Evolutionary conservation across 2,329 filamentous ascomycete genomes (phyloP).

Genomic region (Lanzia echinophila): DNA sequence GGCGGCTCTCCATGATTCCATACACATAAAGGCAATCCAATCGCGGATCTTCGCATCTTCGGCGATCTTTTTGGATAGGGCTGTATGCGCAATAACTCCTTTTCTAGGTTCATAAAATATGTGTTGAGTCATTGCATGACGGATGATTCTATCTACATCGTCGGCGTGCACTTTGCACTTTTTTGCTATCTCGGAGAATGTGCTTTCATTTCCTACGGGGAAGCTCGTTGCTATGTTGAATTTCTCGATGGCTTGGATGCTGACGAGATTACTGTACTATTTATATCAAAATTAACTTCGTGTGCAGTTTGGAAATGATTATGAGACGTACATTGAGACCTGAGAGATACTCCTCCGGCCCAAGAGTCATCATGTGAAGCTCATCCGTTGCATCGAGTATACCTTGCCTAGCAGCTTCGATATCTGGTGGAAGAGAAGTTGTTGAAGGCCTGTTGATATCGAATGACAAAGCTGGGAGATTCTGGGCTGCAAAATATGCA

Average conservation of each 20-base stretch:
- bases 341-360: neutral
- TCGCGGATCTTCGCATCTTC: slow-evolving; percentile 12
- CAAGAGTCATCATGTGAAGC: neutral
- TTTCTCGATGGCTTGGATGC: slow-evolving; percentile 19
- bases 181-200: slow-evolving; percentile 20
- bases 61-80: slow-evolving; percentile 17
- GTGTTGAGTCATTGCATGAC: slow-evolving; percentile 19
- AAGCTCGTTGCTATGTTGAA: slow-evolving; percentile 19
- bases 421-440: neutral
- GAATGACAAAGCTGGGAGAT: neutral
- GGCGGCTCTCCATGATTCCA: neutral
- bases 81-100: slow-evolving; percentile 18
- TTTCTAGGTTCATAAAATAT: slow-evolving; percentile 21
- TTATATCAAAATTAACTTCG: neutral
- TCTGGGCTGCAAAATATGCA: neutral
- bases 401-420: neutral
- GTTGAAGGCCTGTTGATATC: neutral
- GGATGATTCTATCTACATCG: slow-evolving; percentile 16
- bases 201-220: slow-evolving; percentile 13
- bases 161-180: slow-evolving; percentile 12
- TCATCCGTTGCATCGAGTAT: neutral
- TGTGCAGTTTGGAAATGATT: neutral
- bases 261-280: neutral
- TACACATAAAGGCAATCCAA: neutral
- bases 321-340: neutral